Evolutionary conservation across 2,329 filamentous ascomycete species (phyloP), one percentile per base, ranked within the genome.

Genomic region (Thelonectria blattea): DNA sequence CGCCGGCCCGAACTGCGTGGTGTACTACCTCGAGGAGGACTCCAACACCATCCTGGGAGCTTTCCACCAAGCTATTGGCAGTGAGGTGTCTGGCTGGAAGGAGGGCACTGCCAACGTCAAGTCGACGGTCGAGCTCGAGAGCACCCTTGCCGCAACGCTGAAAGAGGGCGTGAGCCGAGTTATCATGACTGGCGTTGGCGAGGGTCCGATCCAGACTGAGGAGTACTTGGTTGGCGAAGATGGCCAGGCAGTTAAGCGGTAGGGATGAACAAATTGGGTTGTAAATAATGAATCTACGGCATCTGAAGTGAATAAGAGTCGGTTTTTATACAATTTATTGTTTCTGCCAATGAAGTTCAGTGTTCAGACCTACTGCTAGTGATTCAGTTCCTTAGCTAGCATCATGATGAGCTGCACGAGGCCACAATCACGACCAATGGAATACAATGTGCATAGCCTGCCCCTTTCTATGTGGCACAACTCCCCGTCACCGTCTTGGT

Each of bases 1-100:
- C 74, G 95, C 95, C 0, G 95, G 95, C 53, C 95, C 95, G 56
- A 99, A 99, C 78, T 93, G 93, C 42, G 96, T 99, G 52, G 88
- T 99, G 52, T 99, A 99, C 82, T 98, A 96, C 74, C 85, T 93
- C 42, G 91, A 93, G 73, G 84, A 93, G 81, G 86, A 96, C 68
- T 84, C 88, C 64, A 83, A 84, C 43, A 77, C 84, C 3, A 89
- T 98, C 3, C 86, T 93, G 0, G 93, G 93, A 9, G 85, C 88
- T 1, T 91, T 99, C 78, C 91, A 91, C 79, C 79, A 80, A 41
- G 81, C 91, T 17, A 74, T 94, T 22, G 81, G 78, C 22, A 81
- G 78, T 1, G 76, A 81, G 27, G 83, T 89, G n/a, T 83, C 85
- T 9, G 92, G 91, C 41, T 98, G 88, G 92, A 88, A 87, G 74